Percentiles rank a stretch among this genome's conserved stretches.
Conservation (phyloP, 352 stramenopile genomes). For the Poterioochromonas sp. region DNA sequence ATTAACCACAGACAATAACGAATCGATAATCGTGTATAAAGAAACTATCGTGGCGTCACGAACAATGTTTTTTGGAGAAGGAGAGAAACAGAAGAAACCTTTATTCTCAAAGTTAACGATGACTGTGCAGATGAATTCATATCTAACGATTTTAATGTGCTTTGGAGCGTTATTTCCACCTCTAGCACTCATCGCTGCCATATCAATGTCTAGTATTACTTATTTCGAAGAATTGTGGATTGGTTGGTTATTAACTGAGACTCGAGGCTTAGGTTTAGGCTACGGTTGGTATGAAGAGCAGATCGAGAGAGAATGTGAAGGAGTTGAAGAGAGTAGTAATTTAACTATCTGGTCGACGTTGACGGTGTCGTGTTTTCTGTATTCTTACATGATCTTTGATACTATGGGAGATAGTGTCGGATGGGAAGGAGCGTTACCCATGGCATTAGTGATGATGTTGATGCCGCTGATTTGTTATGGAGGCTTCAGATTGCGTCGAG, state of each 20-base stretch:
- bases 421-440: neutral
- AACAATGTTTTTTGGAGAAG: no score
- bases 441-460: neutral
- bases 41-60: no score
- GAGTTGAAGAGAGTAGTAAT: neutral
- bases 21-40: no score
- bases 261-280: neutral
- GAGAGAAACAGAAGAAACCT: no score
- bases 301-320: neutral
- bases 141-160: neutral
- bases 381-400: conserved; percentile 10
- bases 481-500: no score
- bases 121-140: neutral
- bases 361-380: neutral
- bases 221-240: neutral
- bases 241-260: neutral
- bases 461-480: neutral
- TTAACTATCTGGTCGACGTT: neutral
- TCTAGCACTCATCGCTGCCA: neutral
- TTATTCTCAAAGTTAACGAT: neutral
- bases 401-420: neutral
- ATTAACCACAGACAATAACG: no score
- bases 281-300: neutral
- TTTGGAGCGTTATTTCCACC: conserved; percentile 13
- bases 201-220: neutral